Evolutionary conservation across 1,284 basidiomycete genomes (phyloP), one percentile per base, ranked within the genome.

Genomic region (Bondarzewia mesenterica): DNA sequence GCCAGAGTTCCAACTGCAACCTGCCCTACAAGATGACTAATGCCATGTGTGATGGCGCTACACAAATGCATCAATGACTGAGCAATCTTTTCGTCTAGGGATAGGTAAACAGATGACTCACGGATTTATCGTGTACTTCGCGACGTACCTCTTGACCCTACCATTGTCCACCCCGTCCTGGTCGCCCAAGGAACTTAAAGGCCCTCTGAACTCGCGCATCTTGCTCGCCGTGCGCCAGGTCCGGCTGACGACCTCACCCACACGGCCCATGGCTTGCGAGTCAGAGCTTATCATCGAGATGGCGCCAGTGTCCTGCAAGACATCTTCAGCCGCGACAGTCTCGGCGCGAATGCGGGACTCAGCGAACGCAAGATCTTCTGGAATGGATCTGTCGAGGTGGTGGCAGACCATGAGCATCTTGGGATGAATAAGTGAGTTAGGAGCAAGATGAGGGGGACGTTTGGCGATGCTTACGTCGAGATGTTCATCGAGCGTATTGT

Each of bases 381-480:
- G 80, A 54, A 94, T 92, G n/a, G 76, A 80, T 58, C 75, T 82
- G 68, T 93, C 89, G 42, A 95, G 78, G 62, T 94, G 92, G 63
- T 95, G 93, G 63, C 91, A 94, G 16, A 93, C 89, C 92, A 98
- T 97, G 32, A 97, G 75, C 94, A 97, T 97, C 91, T 93, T n/a
- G 46, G 14, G 41, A 37, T 1, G 15, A 27, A 22, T 8, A 27
- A 12, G 29, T 14, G 22, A 26, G 20, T 40, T 14, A 41, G 14
- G 23, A 41, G 16, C 16, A 16, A 18, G 4, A 23, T 41, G 40
- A 41, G 8, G 12, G 16, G 14, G 16, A 20, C 23, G n/a, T 14
- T 35, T 8, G 32, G 23, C 16, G n/a, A 20, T 4, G 7, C 10
- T 43, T n/a, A 94, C 93, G 61, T 99, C 96, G 21, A 97, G 79